Percentiles rank a stretch among this genome's conserved stretches.
Evolutionary conservation across 768 basidiomycete genomes (phyloP).

Genomic region (Trametes cingulata): DNA sequence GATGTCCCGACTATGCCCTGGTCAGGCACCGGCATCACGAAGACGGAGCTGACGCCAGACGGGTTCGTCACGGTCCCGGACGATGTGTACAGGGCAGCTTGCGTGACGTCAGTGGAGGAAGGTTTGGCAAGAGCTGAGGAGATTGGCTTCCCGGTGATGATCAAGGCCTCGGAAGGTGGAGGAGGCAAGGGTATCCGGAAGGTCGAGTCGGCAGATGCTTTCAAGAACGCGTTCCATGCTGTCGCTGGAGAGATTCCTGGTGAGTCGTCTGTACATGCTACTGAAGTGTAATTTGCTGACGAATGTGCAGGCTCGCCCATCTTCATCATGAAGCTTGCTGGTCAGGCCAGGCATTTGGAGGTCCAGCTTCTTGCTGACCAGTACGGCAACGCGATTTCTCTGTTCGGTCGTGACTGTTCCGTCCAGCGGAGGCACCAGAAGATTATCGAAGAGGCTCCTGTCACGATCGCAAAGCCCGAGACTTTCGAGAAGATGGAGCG

Average conservation of each 20-base stretch:
- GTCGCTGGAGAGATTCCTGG: constrained; percentile 97
- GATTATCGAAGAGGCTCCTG: constrained; percentile 99
- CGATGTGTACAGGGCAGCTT: constrained; percentile 83
- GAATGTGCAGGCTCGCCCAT: constrained; percentile 80
- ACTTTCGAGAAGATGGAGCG: constrained; percentile 98
- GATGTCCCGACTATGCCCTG: constrained; percentile 98
- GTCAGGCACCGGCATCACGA: constrained; percentile 93
- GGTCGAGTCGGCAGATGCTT: constrained; percentile 82
- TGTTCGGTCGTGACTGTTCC: constrained; percentile 99
- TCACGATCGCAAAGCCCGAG: constrained; percentile 91
- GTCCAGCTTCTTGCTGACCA: constrained; percentile 99
- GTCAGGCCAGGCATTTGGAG: constrained; percentile 95
- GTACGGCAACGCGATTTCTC: constrained; percentile 97
- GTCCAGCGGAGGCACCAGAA: constrained; percentile 99
- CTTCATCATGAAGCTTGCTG: constrained; percentile 99
- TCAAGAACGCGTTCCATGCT: constrained; percentile 93
- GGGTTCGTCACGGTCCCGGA: constrained; percentile 97
- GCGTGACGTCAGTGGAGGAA: constrained; percentile 85
- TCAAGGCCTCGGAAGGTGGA: constrained; percentile 98
- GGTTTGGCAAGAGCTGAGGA: constrained; percentile 79
- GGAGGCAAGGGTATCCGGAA: constrained; percentile 99
- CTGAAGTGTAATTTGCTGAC: constrained; percentile 16
- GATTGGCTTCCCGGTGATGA: constrained; percentile 98
- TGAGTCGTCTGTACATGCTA: constrained; percentile 39
- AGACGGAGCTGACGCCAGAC: constrained; percentile 78